A percentile compares a stretch with the other conserved stretches of the same genome.
phyloP scores from a whole-genome alignment of 1,139 yeast genomes.

The Pneumocystis jirovecii region DNA sequence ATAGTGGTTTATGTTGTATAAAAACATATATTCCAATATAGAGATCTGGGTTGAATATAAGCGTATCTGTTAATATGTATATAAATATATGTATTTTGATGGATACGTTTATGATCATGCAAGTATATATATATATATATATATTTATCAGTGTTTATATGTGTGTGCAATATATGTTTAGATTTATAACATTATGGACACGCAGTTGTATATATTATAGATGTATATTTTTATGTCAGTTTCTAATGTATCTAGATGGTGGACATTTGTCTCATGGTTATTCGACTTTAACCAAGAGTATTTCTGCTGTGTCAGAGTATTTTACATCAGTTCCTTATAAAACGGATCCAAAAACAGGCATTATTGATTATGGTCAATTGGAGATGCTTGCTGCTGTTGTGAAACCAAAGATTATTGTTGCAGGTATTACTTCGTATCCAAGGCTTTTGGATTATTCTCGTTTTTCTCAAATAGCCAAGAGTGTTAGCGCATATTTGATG shows the following conservation, averaged over 20 bases:
- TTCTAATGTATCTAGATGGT: slow-evolving; percentile 39
- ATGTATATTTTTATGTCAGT: neutral
- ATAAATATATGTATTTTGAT: too few relatives aligned
- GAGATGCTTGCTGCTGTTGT: slow-evolving; percentile 77
- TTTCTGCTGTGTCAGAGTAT: slow-evolving; percentile 88
- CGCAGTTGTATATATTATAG: neutral
- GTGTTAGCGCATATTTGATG: slow-evolving; percentile 87
- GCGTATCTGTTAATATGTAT: slow-evolving; percentile 53
- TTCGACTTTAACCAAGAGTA: slow-evolving; percentile 89
- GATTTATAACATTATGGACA: too few relatives aligned
- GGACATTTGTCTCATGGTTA: slow-evolving; percentile 97
- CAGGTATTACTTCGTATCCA: slow-evolving; percentile 96
- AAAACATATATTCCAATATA: too few relatives aligned
- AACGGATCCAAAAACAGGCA: slow-evolving; percentile 76
- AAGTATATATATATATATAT: too few relatives aligned
- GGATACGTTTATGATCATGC: too few relatives aligned
- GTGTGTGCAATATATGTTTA: too few relatives aligned
- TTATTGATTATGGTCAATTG: slow-evolving; percentile 87
- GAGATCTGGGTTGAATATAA: too few relatives aligned
- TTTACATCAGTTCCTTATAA: slow-evolving; percentile 98
- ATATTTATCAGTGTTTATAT: too few relatives aligned
- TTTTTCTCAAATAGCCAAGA: slow-evolving; percentile 75
- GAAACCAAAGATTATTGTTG: slow-evolving; percentile 91
- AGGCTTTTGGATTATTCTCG: slow-evolving; percentile 82
- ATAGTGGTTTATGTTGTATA: neutral